Evolutionary conservation across 140 eudicot species (phyloP).

Genomic region (Senecio squalidus): DNA sequence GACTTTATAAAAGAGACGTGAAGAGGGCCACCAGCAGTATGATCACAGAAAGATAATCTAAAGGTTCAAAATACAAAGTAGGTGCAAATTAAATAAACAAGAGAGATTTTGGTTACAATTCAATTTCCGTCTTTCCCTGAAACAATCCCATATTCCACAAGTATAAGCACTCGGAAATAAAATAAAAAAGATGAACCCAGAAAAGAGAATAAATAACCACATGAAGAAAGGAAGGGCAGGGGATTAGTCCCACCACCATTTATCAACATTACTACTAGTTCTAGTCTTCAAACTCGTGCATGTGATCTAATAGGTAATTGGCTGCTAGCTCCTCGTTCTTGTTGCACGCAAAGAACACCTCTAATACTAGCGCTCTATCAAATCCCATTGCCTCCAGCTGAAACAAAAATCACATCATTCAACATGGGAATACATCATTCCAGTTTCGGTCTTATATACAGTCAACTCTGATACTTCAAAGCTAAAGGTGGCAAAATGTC

Average conservation of each 20-base stretch:
- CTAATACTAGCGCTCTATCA: slow-evolving; percentile 61
- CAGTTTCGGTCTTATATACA: too few relatives aligned
- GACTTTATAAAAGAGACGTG: background rate
- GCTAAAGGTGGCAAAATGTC: too few relatives aligned
- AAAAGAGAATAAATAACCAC: slow-evolving; percentile 16
- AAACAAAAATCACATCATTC: slow-evolving; percentile 5
- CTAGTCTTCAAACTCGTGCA: slow-evolving; percentile 70
- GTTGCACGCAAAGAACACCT: slow-evolving; percentile 92
- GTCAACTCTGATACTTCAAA: too few relatives aligned
- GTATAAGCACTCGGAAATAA: slow-evolving; percentile 33
- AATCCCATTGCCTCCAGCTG: slow-evolving; percentile 97
- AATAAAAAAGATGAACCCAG: slow-evolving; percentile 6
- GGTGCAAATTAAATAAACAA: slow-evolving; percentile 20
- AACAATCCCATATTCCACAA: slow-evolving; percentile 32
- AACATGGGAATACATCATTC: too few relatives aligned
- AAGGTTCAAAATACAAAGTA: slow-evolving; percentile 22
- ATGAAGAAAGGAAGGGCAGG: slow-evolving; percentile 1
- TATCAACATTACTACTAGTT: slow-evolving; percentile 26
- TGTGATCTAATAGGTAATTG: slow-evolving; percentile 80
- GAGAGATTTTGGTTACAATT: slow-evolving; percentile 22
- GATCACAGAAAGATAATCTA: background rate
- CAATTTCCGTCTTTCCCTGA: slow-evolving; percentile 15
- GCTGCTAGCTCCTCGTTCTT: slow-evolving; percentile 89
- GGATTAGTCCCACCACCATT: slow-evolving; percentile 15
- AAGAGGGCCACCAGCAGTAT: background rate